A percentile compares a stretch with the other conserved stretches of the same genome.
Conservation (phyloP, 2,329 filamentous ascomycete genomes). For the Ceratocystiopsis minuta region DNA sequence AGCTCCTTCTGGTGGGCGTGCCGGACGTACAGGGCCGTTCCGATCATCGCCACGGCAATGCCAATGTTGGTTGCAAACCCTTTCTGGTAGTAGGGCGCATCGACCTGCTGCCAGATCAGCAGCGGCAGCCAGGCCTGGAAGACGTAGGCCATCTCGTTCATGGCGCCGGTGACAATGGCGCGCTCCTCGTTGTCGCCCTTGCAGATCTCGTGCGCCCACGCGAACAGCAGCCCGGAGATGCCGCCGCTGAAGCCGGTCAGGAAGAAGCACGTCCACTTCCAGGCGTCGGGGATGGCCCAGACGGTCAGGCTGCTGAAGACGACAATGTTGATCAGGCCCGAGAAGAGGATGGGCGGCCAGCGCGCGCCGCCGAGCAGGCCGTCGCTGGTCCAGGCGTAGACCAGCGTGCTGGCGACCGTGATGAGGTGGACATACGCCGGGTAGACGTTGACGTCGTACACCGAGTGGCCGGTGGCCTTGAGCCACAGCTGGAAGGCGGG, state of each 20-base stretch:
- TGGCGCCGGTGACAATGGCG: constrained; percentile 43
- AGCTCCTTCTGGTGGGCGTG: constrained; percentile 13
- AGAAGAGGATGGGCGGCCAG: constrained; percentile 47
- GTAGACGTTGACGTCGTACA: constrained; percentile 30
- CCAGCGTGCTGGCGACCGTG: constrained; percentile 36
- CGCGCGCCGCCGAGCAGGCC: constrained; percentile 37
- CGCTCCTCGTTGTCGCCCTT: constrained; percentile 41
- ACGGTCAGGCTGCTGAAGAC: constrained; percentile 21
- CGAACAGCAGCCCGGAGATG: constrained; percentile 26
- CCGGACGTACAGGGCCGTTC: constrained; percentile 27
- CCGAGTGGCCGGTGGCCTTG: constrained; percentile 23
- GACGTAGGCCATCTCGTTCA: constrained; percentile 55
- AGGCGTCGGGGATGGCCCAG: constrained; percentile 29
- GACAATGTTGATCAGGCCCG: constrained; percentile 24
- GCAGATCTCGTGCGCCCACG: constrained; percentile 33
- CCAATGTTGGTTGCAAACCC: constrained; percentile 38
- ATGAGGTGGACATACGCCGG: constrained; percentile 41
- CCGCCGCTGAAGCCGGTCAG: constrained; percentile 33
- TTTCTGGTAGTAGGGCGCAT: constrained; percentile 41
- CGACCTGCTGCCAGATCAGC: constrained; percentile 46
- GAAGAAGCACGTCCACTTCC: constrained; percentile 47
- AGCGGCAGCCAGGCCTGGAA: constrained; percentile 53
- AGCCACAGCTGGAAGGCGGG: constrained; percentile 37
- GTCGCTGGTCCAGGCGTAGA: constrained; percentile 50
- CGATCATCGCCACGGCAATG: constrained; percentile 30